Evolutionary conservation across 805 yeast genomes (phyloP), one percentile per base, ranked within the genome.

Genomic region (Myxozyma vanderwaltii): DNA sequence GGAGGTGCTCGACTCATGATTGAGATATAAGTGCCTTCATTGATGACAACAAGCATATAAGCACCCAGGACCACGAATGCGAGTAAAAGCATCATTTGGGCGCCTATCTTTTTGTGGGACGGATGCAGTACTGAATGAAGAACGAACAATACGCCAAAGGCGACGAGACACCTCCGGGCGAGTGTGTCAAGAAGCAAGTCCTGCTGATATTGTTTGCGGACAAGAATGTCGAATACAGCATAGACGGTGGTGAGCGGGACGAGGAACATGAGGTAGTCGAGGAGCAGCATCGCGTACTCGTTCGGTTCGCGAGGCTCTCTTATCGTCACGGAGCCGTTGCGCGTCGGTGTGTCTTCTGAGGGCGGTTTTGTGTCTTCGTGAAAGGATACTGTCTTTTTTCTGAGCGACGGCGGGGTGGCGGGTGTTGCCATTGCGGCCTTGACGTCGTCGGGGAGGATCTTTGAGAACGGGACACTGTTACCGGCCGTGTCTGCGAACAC

Each of bases 1-100:
- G 79, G 74, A 8, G 79, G 79, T 5, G 77, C 76, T 44, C 69
- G 61, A 41, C 68, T 64, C 77, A 76, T 76, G 21, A 72, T 69
- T 1, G 74, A 71, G 63, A 69, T 72, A 67, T 76, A 76, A 35
- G 76, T 77, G 45, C 69, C 72, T 52, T 68, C 72, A 52, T 73
- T 67, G 29, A 74, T 63, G 5, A 70, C 63, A 50, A 67, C 68
- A 17, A 75, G 66, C 31, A 75, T 59, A 57, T 74, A 74, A 36
- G 72, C 62, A 43, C 77, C 77, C 24, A 73, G 60, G 2, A 55
- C 63, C 3, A 67, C 61, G 26, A 70, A 55, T 6, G 65, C 66
- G 15, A 66, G 59, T 51, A 63, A 53, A 39, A 71, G 56, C 47
- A 33, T 41, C 43, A 66, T 63, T 54, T 69, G 66, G 56, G 65